A percentile compares a stretch with the other conserved stretches of the same genome.
phyloP scores from a whole-genome alignment of 306 rosid species.

The Gastrolobium bilobum region DNA sequence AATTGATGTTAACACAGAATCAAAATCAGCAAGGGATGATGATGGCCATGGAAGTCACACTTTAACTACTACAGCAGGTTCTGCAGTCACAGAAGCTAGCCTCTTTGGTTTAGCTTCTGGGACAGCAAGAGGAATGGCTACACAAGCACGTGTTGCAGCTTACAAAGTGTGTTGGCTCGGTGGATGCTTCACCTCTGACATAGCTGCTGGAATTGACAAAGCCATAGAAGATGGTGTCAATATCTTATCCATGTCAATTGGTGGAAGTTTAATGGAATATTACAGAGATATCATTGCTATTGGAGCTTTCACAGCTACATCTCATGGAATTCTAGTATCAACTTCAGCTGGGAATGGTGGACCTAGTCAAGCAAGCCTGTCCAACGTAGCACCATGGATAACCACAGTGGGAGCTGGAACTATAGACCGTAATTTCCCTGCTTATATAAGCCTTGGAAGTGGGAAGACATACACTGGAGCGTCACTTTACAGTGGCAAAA shows the following conservation, averaged over 20 bases:
- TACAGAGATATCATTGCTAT: slow-evolving; percentile 72
- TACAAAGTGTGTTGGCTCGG: slow-evolving; percentile 88
- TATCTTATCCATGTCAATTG: slow-evolving; percentile 82
- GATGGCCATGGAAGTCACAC: slow-evolving; percentile 97
- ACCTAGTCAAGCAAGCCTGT: slow-evolving; percentile 56
- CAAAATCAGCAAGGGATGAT: slow-evolving; percentile 83
- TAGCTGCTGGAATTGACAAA: slow-evolving; percentile 84
- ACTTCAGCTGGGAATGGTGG: slow-evolving; percentile 93
- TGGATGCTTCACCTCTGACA: slow-evolving; percentile 82
- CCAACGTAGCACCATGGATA: slow-evolving; percentile 92
- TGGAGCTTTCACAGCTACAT: slow-evolving; percentile 79
- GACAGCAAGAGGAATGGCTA: slow-evolving; percentile 92
- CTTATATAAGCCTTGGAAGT: slow-evolving; percentile 66
- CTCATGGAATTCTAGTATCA: slow-evolving; percentile 77
- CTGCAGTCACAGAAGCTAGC: slow-evolving; percentile 70
- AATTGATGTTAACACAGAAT: slow-evolving; percentile 62
- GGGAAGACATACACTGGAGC: slow-evolving; percentile 67
- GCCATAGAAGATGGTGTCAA: slow-evolving; percentile 86
- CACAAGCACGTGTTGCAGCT: slow-evolving; percentile 77
- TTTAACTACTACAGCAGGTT: slow-evolving; percentile 84
- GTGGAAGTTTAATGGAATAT: slow-evolving; percentile 65
- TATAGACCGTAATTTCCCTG: slow-evolving; percentile 85
- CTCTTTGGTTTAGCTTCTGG: slow-evolving; percentile 82
- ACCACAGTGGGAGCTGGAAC: slow-evolving; percentile 95
- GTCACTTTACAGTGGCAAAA: slow-evolving; percentile 71